Evolutionary conservation across 768 basidiomycete species (phyloP), one percentile per base, ranked within the genome.

Genomic region (Lentinula detonsa): DNA sequence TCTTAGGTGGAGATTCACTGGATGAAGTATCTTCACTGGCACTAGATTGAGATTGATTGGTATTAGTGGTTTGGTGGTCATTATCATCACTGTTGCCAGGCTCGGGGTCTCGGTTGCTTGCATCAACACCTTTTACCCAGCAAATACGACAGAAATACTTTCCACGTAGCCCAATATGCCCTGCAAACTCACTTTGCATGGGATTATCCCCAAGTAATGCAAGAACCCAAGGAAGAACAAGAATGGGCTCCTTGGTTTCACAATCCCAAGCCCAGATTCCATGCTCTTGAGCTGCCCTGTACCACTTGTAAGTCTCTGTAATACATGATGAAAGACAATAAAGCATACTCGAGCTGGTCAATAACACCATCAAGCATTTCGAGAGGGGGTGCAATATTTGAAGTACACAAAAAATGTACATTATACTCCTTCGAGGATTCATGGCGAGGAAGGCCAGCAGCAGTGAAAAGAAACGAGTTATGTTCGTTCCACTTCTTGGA

Each of bases 401-500:
- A 71, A 3, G 67, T 13, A 51, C 42, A 16, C 68, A 57, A 55
- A 67, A 72, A 55, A 67, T 66, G 13, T 67, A 62, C 15, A 66
- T 67, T n/a, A 57, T 62, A 13, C 61, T 58, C 8, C 42, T 5
- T 21, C 7, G 18, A 11, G 66, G 62, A 2, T 55, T 46, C 13
- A 7, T 16, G 15, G 5, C 54, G 59, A 1, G 64, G 65, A 1
- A 70, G 60, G 9, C 71, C 69, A 6, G 69, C 69, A 4, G 63
- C 18, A 2, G 69, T 68, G 51, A 71, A 67, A 2, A 69, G 65
- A 34, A 71, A 63, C 3, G 65, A 66, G 56, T 69, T 66, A 52
- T 69, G 69, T 37, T 70, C 67, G 45, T 70, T 71, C 71, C 70
- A 72, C n/a, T 67, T 64, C 48, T 71, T 70, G 0, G 65, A 71